These are phyloP conservation scores for Tetratostichococcus sp. DNA, from an alignment of 139 green algal species.

Conservation along the genomic window DNA sequence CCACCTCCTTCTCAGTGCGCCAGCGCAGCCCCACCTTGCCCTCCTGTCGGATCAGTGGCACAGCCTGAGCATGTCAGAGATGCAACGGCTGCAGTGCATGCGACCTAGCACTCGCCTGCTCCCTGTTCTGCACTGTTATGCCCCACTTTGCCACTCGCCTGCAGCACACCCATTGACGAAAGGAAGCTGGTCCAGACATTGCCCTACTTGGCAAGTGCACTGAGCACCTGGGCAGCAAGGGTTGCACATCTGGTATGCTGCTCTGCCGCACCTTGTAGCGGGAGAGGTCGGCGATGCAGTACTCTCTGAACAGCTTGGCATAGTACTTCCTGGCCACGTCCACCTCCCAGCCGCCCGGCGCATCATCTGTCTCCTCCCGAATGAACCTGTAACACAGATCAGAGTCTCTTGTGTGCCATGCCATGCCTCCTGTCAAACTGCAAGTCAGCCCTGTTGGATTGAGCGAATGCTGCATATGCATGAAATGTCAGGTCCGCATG, in stretches of 20 bases:
- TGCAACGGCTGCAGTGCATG: no score
- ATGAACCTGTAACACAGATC: constrained; percentile 42
- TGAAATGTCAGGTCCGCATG: no score
- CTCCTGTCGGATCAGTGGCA: constrained; percentile 33
- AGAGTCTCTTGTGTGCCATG: not conserved
- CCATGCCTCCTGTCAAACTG: not conserved
- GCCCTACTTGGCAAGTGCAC: no score
- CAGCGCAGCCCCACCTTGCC: constrained; percentile 82
- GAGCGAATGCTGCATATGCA: no score
- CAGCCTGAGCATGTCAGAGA: no score
- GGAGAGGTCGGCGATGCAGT: constrained; percentile 84
- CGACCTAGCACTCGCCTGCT: no score
- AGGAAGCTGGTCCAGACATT: no score
- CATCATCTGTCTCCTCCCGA: constrained; percentile 58
- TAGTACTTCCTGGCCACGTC: constrained; percentile 79
- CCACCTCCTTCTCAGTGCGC: constrained; percentile 78
- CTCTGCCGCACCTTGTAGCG: constrained; percentile 36
- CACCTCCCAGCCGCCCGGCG: constrained; percentile 54
- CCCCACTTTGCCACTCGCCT: no score
- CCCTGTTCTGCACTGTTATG: no score
- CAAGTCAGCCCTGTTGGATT: no score
- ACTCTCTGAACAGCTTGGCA: constrained; percentile 85
- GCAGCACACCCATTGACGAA: no score
- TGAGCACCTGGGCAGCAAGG: not conserved
- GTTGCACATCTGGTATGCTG: not conserved